Base-by-base conservation (phyloP, 768 basidiomycete species). In the Cystofilobasidium bisporidii region DNA sequence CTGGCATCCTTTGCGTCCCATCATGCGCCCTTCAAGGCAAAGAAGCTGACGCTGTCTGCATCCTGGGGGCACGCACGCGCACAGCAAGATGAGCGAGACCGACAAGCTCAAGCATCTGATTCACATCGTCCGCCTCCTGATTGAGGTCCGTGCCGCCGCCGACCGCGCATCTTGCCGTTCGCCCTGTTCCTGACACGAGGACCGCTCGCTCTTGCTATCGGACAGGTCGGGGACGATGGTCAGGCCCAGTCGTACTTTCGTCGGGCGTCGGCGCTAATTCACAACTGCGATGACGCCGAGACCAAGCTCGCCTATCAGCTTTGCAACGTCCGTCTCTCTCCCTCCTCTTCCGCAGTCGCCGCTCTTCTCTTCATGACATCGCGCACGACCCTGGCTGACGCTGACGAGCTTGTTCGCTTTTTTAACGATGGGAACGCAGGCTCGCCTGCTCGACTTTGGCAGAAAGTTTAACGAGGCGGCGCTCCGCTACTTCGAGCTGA, bases 211-310 rank as follows among this genome's bases (percentile, higher is more conserved):
- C 26, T 32, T 33, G 8, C 30, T 17, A 3, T 62, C 14, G 5
- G 22, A 17, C 36, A 62, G 65, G 92, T 96, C 64, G 92, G 94
- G 75, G 94, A 99, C 74, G 91, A 89, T 5, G 87, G 93, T 2
- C 89, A 92, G 77, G 96, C 96, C n/a, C 94, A 98, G 76, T 89
- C 91, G 2, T 98, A 92, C 78, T 94, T 94, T 77, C 94, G 93
- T 74, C 88, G 96, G 64, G 96, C 96, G 24, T 89, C 91, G 1
- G 83, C 92, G 26, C 83, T 97, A 26, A 86, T 90, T 28, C 88
- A 91, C 75, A 84, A 86, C 20, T 84, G 87, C 45, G 81, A 80
- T 20, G 86, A 97, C 78, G 85, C 84, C 72, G 88, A 87, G 75
- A 88, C 86, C 18, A 81, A 61, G 26, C 72, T 78, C 9, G 56